A percentile compares a stretch with the other conserved stretches of the same genome.
phyloP scores from a whole-genome alignment of 345 rosid species.

The Crucihimalaya himalaica region DNA sequence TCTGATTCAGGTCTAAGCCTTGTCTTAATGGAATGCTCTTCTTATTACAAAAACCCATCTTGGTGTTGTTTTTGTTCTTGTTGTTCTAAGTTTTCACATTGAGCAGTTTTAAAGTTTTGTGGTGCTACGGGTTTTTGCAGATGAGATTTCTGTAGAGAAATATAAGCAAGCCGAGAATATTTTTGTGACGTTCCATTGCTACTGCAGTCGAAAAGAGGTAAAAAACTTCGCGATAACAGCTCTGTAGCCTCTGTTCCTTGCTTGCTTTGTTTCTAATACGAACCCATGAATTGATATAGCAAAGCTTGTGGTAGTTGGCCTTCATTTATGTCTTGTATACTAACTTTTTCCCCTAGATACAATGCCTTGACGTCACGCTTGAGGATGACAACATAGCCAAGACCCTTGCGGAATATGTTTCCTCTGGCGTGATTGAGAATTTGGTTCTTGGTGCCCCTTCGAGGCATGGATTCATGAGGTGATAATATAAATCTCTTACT shows the following conservation, averaged over 20 bases:
- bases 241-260: constrained; percentile 10
- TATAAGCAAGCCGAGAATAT: constrained; percentile 58
- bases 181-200: constrained; percentile 82
- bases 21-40: background rate
- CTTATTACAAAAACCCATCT: background rate
- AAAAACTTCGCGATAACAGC: background rate
- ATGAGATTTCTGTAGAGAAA: constrained; percentile 33
- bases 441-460: constrained; percentile 84
- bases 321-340: background rate
- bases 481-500: background rate
- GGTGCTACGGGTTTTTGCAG: constrained; percentile 23
- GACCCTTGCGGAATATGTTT: constrained; percentile 70
- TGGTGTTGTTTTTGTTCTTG: background rate
- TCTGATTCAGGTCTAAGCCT: constrained; percentile 35
- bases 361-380: constrained; percentile 60
- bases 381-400: constrained; percentile 67
- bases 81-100: constrained; percentile 1
- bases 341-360: constrained; percentile 48
- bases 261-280: background rate
- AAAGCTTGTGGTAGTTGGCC: background rate
- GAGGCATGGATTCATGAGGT: constrained; percentile 74
- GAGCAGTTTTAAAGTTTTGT: background rate
- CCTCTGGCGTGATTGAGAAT: constrained; percentile 68
- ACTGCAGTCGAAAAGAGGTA: constrained; percentile 86
- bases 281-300: background rate